These are phyloP conservation scores for Ulota crispa DNA, from an alignment of 225 moss, liverwort and hornwort species.

Conservation along the genomic window DNA sequence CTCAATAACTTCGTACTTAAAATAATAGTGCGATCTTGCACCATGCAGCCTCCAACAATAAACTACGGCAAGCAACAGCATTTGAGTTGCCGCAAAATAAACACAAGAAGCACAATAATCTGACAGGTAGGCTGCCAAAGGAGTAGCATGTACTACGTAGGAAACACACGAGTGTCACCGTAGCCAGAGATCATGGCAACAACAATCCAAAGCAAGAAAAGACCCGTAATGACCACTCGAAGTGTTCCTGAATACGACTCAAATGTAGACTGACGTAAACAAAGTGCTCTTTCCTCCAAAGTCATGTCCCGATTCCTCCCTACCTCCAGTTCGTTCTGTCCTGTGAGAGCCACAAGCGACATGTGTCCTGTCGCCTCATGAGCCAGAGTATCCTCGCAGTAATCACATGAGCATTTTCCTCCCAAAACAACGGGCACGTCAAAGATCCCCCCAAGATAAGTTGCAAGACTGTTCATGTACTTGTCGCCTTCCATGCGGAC, in stretches of 20 bases:
- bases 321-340: conserved; percentile 22
- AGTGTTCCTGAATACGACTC: conserved; percentile 66
- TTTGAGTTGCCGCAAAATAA: neutral
- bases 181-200: conserved; percentile 68
- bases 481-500: conserved; percentile 71
- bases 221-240: conserved; percentile 62
- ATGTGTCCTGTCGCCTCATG: conserved; percentile 16
- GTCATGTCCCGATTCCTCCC: conserved; percentile 36
- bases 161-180: conserved; percentile 46
- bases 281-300: conserved; percentile 46
- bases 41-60: neutral
- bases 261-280: conserved; percentile 47
- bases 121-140: neutral
- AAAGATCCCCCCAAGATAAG: conserved; percentile 68
- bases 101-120: conserved; percentile 11
- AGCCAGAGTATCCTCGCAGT: conserved; percentile 31
- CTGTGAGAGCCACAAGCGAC: conserved; percentile 32
- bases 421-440: conserved; percentile 68
- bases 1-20: neutral
- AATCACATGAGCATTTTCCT: conserved; percentile 54
- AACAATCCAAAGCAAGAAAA: conserved; percentile 83
- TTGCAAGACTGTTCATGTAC: conserved; percentile 62
- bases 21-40: neutral
- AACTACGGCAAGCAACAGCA: neutral
- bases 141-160: conserved; percentile 43